Base-by-base conservation (phyloP, 2,329 filamentous ascomycete genomes). In the Phyllachora maydis region DNA sequence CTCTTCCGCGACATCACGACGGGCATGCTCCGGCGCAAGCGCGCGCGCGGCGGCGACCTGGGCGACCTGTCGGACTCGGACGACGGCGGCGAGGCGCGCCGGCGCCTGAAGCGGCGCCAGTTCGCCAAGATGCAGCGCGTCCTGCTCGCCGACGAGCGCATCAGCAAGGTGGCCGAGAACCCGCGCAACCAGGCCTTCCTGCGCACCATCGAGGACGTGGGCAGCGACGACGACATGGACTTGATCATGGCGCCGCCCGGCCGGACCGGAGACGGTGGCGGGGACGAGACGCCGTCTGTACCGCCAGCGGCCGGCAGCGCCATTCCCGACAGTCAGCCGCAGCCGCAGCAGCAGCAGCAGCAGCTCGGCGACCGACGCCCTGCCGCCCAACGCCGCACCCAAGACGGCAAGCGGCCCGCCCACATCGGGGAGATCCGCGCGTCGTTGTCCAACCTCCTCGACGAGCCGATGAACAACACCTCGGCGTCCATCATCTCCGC, bases 1-100 rank as follows among this genome's bases (percentile, higher is more conserved):
- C 63, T 98, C 24, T 81, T 88, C 58, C 83, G 78, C 36, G 85
- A 95, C 41, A 74, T 98, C 37, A 88, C 79, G 4, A 90, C 75
- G 8, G 88, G 88, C 23, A 74, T 70, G 45, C 62, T 98, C 23
- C 74, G 83, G 8, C 73, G 79, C 30, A 85, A 90, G 43, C n/a
- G n/a, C n/a, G n/a, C n/a, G n/a, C 71, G 77, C 40, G 76, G 73
- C 31, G 62, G 77, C 41, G 76, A 83, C 36, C 72, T 32, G 31
- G 33, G 83, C 31, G 77, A 85, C 36, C 63, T 91, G 12, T 83
- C 81, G 4, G 88, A 95, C 43, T 85, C 79, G 3, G 85, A 93
- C 34, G 85, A 93, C 35, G 81, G 76, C 32, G 67, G 74, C 11
- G 77, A 85, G 37, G 66, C 74, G 15, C 65, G 69, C 21, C 68